Conservation (phyloP, 2,329 filamentous ascomycete genomes). For the Monilinia fructicola region DNA sequence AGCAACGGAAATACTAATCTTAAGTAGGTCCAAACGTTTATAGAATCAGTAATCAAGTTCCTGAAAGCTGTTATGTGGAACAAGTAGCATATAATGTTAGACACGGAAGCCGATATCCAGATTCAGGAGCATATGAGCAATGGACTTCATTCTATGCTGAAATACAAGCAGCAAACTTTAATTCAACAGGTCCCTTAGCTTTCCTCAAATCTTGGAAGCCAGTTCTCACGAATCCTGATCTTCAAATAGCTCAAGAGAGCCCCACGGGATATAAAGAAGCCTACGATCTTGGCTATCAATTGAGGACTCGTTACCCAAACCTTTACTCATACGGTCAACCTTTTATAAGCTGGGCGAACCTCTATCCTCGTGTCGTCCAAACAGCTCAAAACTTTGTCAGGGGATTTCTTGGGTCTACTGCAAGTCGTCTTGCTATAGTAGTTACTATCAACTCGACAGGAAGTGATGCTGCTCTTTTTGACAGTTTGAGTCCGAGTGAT, state of each 20-base stretch:
- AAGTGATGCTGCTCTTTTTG: slow-evolving; percentile 54
- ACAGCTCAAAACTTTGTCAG: slow-evolving; percentile 61
- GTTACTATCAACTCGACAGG: slow-evolving; percentile 58
- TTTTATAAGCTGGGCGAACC: slow-evolving; percentile 65
- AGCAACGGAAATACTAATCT: not conserved
- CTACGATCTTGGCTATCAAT: slow-evolving; percentile 54
- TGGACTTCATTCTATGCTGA: slow-evolving; percentile 47
- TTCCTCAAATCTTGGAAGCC: slow-evolving; percentile 61
- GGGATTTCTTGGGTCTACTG: slow-evolving; percentile 59
- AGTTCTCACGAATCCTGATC: slow-evolving; percentile 52
- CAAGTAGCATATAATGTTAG: slow-evolving; percentile 59
- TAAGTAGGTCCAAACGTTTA: slow-evolving; percentile 47
- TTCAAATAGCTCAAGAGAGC: slow-evolving; percentile 59
- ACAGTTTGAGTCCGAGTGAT: slow-evolving; percentile 63
- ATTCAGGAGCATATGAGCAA: slow-evolving; percentile 56
- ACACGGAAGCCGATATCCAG: slow-evolving; percentile 64
- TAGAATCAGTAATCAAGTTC: slow-evolving; percentile 53
- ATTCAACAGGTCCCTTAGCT: slow-evolving; percentile 51
- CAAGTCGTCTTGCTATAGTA: slow-evolving; percentile 54
- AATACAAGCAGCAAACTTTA: slow-evolving; percentile 56
- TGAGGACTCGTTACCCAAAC: slow-evolving; percentile 49
- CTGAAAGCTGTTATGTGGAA: slow-evolving; percentile 58
- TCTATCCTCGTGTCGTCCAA: slow-evolving; percentile 63
- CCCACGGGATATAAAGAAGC: slow-evolving; percentile 63
- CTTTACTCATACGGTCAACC: slow-evolving; percentile 48